Percentiles rank a stretch among this genome's conserved stretches.
Conservation (phyloP, 306 rosid genomes). For the Neltuma alba region DNA sequence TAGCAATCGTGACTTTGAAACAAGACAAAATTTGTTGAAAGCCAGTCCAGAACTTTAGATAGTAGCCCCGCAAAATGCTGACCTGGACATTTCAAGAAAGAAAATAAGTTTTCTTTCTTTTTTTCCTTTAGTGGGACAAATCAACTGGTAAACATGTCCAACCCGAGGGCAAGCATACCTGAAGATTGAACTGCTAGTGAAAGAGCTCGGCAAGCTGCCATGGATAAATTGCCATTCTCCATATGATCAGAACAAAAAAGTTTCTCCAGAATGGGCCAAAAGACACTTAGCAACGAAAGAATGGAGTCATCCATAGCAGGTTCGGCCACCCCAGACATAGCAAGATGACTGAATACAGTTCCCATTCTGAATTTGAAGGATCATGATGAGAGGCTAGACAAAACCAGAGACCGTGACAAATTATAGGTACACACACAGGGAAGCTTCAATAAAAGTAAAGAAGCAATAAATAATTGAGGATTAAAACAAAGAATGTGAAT, state of each 20-base stretch:
- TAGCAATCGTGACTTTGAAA: constrained; percentile 94
- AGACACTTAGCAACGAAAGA: constrained; percentile 66
- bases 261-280: constrained; percentile 95
- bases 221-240: constrained; percentile 84
- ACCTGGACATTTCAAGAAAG: constrained; percentile 54
- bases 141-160: constrained; percentile 18
- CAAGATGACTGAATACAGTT: constrained; percentile 86
- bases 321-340: constrained; percentile 55
- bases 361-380: constrained; percentile 73
- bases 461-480: constrained; percentile 5
- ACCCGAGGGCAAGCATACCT: constrained; percentile 50
- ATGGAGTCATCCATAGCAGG: constrained; percentile 75
- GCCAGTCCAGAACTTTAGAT: constrained; percentile 84
- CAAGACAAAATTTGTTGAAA: constrained; percentile 75
- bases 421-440: not conserved
- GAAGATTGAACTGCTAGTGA: constrained; percentile 89
- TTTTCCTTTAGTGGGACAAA: constrained; percentile 15
- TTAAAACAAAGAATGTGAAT: constrained; percentile 21
- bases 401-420: constrained; percentile 20
- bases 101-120: not conserved
- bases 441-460: constrained; percentile 8
- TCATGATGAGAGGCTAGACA: constrained; percentile 20
- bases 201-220: constrained; percentile 96
- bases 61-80: constrained; percentile 75
- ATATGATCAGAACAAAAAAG: constrained; percentile 80